These are phyloP conservation scores for Paraphysoderma sedebokerense DNA, from an alignment of 371 early-diverging fungal species.

Conservation along the genomic window DNA sequence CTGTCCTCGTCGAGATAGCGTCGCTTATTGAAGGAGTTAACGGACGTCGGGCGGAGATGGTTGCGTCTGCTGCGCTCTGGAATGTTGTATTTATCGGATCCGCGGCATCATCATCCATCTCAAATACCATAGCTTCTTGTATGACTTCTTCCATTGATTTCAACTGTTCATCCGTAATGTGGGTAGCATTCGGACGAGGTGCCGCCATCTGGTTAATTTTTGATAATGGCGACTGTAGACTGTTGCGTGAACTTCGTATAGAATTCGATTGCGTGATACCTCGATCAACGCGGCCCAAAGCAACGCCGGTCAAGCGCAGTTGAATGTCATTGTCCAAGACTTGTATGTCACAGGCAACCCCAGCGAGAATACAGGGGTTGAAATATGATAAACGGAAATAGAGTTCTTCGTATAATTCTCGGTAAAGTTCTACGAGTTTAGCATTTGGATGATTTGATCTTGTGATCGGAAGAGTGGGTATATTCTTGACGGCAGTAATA, in stretches of 20 bases:
- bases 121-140: constrained; percentile 14
- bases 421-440: constrained; percentile 39
- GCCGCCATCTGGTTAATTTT: constrained; percentile 10
- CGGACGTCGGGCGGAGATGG: background rate
- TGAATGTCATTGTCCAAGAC: constrained; percentile 37
- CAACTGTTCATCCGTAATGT: constrained; percentile 7
- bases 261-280: too few relatives aligned
- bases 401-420: constrained; percentile 36
- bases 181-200: constrained; percentile 10
- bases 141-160: constrained; percentile 10
- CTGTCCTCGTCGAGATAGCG: background rate
- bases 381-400: constrained; percentile 26
- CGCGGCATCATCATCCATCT: constrained; percentile 5
- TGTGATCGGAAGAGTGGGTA: too few relatives aligned
- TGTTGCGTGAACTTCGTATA: too few relatives aligned
- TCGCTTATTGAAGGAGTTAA: background rate
- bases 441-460: constrained; percentile 43
- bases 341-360: constrained; percentile 35
- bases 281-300: constrained; percentile 15
- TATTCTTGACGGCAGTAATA: too few relatives aligned
- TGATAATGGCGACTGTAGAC: constrained; percentile 8
- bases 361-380: constrained; percentile 30
- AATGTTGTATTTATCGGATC: too few relatives aligned
- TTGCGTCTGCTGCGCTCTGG: background rate
- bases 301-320: constrained; percentile 35